Percentiles rank a stretch among this genome's conserved stretches.
Conservation (phyloP, 768 basidiomycete genomes). For the Basidioascus undulatus region DNA sequence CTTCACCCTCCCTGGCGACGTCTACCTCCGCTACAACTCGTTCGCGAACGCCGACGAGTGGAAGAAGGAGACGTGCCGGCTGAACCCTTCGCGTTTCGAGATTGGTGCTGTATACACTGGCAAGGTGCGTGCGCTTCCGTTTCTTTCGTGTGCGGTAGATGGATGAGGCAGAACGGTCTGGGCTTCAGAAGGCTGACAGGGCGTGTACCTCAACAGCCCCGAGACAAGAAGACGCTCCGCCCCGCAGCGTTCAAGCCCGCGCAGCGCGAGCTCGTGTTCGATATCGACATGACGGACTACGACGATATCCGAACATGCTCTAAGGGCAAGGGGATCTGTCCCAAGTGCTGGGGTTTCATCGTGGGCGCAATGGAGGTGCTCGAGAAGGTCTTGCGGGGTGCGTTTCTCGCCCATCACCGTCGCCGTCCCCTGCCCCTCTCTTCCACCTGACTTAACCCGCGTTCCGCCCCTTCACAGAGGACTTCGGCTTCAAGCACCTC, state of each 20-base stretch:
- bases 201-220: conserved; percentile 34
- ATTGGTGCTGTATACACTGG: conserved; percentile 84
- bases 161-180: background rate
- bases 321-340: conserved; percentile 69
- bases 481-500: conserved; percentile 73
- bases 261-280: conserved; percentile 83
- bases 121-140: conserved; percentile 30
- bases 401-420: conserved; percentile 1
- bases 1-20: conserved; percentile 71
- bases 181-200: background rate
- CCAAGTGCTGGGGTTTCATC: conserved; percentile 84
- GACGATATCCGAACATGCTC: conserved; percentile 89
- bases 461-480: conserved; percentile 21
- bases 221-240: conserved; percentile 63
- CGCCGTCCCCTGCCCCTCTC: background rate
- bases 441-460: background rate
- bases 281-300: conserved; percentile 99
- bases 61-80: conserved; percentile 59
- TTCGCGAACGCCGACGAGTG: conserved; percentile 67
- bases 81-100: conserved; percentile 84
- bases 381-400: conserved; percentile 42
- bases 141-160: background rate
- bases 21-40: conserved; percentile 85
- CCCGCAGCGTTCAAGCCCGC: conserved; percentile 43
- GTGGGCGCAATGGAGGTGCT: conserved; percentile 72